A percentile compares a stretch with the other conserved stretches of the same genome.
Evolutionary conservation across 768 basidiomycete genomes (phyloP).

Genomic region (Phlebiopsis gigantea): DNA sequence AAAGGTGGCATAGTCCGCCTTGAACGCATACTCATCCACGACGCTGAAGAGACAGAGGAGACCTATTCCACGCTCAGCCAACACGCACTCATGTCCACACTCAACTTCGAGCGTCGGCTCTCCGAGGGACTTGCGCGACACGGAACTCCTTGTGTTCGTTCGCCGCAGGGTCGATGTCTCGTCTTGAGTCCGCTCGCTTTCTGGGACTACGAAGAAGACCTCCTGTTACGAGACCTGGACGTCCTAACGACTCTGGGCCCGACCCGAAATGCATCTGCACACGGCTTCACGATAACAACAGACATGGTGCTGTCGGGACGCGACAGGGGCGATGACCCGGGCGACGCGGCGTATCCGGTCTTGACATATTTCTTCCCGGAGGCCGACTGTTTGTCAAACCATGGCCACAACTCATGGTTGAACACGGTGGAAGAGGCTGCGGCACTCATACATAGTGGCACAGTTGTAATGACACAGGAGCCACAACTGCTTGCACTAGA

Average conservation of each 20-base stretch:
- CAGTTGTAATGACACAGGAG: conserved; percentile 35
- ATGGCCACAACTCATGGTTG: conserved; percentile 62
- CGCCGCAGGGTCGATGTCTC: conserved; percentile 52
- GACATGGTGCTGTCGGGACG: conserved; percentile 77
- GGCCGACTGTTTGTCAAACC: conserved; percentile 57
- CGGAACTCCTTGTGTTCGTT: conserved; percentile 49
- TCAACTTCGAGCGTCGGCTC: conserved; percentile 57
- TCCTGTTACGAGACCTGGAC: conserved; percentile 47
- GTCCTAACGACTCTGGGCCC: conserved; percentile 54
- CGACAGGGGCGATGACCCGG: conserved; percentile 45
- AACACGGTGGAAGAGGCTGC: conserved; percentile 44
- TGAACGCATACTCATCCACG: conserved; percentile 71
- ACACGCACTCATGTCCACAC: conserved; percentile 55
- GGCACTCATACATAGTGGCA: conserved; percentile 26
- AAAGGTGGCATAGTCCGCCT: conserved; percentile 66
- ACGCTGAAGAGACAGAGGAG: conserved; percentile 33
- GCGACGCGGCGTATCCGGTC: conserved; percentile 66
- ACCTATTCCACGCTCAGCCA: conserved; percentile 40
- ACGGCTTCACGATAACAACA: conserved; percentile 60
- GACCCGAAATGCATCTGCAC: conserved; percentile 49
- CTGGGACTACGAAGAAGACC: conserved; percentile 60
- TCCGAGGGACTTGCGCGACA: conserved; percentile 38
- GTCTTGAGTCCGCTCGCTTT: conserved; percentile 70
- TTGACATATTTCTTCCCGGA: conserved; percentile 83
- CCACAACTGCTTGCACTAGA: conserved; percentile 42